Evolutionary conservation across 768 basidiomycete species (phyloP).

Genomic region (Leucocoprinus leucothites): DNA sequence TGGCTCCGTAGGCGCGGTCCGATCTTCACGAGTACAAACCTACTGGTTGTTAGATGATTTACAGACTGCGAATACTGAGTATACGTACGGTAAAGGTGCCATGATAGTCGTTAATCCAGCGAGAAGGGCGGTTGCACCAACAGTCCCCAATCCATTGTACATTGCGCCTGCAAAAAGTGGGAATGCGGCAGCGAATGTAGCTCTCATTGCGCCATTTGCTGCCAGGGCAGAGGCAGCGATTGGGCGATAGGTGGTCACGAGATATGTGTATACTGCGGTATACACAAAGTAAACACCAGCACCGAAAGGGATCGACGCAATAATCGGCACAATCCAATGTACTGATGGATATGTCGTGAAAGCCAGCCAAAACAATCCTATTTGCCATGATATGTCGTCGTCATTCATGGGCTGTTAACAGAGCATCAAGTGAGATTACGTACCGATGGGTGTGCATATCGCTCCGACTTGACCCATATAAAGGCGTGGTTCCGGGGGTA

Average conservation of each 20-base stretch:
- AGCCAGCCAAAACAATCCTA: conserved; percentile 62
- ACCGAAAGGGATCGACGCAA: conserved; percentile 66
- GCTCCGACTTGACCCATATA: conserved; percentile 69
- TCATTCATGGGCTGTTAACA: conserved; percentile 29
- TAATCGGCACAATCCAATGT: conserved; percentile 66
- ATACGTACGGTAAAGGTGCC: conserved; percentile 57
- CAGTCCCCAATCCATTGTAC: conserved; percentile 65
- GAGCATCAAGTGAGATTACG: conserved; percentile 32
- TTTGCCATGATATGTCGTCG: conserved; percentile 26
- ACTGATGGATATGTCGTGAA: conserved; percentile 47
- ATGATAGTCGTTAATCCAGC: conserved; percentile 61
- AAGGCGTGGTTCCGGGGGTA: conserved; percentile 66
- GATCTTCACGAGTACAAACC: conserved; percentile 23
- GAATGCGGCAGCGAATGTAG: conserved; percentile 59
- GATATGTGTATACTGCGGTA: conserved; percentile 67
- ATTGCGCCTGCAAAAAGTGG: conserved; percentile 65
- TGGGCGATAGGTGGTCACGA: conserved; percentile 65
- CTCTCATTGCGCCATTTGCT: conserved; percentile 60
- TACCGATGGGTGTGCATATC: conserved; percentile 58
- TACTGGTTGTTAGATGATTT: background rate
- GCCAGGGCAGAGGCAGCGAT: conserved; percentile 70
- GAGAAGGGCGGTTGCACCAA: conserved; percentile 70
- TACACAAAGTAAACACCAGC: conserved; percentile 64
- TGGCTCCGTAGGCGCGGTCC: conserved; percentile 20
- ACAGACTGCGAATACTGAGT: conserved; percentile 3